These are phyloP conservation scores for Psilocybe cyanescens DNA, from an alignment of 768 basidiomycete species.

Conservation along the genomic window DNA sequence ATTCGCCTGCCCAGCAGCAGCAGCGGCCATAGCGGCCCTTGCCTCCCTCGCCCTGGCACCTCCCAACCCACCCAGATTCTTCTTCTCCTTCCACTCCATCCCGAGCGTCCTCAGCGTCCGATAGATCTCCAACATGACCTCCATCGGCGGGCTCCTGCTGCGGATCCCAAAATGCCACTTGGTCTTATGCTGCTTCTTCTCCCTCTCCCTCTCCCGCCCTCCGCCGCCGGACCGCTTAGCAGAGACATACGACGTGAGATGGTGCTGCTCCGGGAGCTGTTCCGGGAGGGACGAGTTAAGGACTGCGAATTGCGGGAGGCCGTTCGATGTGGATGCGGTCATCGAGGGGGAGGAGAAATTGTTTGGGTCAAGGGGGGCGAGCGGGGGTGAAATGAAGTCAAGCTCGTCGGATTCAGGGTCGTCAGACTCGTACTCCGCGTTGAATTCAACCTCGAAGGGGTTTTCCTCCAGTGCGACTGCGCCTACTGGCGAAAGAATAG, in stretches of 20 bases:
- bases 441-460: slow-evolving; percentile 81
- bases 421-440: slow-evolving; percentile 63
- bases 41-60: slow-evolving; percentile 13
- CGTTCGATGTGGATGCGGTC: background rate
- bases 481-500: slow-evolving; percentile 64
- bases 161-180: slow-evolving; percentile 99
- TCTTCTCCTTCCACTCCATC: slow-evolving; percentile 98
- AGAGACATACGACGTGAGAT: slow-evolving; percentile 69
- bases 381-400: slow-evolving; percentile 28
- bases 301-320: slow-evolving; percentile 55
- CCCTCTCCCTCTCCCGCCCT: slow-evolving; percentile 32
- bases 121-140: slow-evolving; percentile 99
- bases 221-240: slow-evolving; percentile 45
- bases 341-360: background rate
- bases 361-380: slow-evolving; percentile 7
- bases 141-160: slow-evolving; percentile 94
- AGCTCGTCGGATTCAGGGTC: slow-evolving; percentile 53
- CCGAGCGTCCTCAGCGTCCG: slow-evolving; percentile 85
- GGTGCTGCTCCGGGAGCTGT: slow-evolving; percentile 63
- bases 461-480: slow-evolving; percentile 67
- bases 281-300: slow-evolving; percentile 83
- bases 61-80: slow-evolving; percentile 73
- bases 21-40: slow-evolving; percentile 9
- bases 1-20: slow-evolving; percentile 9
- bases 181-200: slow-evolving; percentile 77